Percentiles rank a stretch among this genome's conserved stretches.
Conservation (phyloP, 352 stramenopile species). For the Globisporangium perplexum region DNA sequence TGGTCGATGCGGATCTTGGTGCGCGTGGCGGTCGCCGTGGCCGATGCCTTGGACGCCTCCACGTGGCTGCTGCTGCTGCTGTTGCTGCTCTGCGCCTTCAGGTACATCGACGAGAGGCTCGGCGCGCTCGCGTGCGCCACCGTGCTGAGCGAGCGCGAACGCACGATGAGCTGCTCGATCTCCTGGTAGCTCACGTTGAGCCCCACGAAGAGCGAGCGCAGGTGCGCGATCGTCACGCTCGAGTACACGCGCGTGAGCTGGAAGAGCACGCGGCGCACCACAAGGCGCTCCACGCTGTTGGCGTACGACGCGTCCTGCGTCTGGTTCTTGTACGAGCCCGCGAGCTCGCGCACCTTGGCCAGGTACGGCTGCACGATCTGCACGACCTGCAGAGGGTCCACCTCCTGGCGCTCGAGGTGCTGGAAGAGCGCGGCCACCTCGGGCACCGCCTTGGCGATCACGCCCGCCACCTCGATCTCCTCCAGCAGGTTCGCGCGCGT, state of each 20-base stretch:
- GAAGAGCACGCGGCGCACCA: constrained; percentile 76
- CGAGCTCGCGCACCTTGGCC: constrained; percentile 27
- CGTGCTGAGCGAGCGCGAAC: constrained; percentile 62
- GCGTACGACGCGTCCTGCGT: constrained; percentile 48
- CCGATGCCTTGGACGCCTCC: constrained; percentile 48
- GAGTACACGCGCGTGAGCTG: constrained; percentile 86
- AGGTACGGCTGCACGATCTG: constrained; percentile 62
- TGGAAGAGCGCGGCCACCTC: constrained; percentile 62
- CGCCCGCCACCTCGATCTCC: constrained; percentile 79
- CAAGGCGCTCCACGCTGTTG: constrained; percentile 53
- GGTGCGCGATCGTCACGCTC: constrained; percentile 78
- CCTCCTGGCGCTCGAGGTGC: constrained; percentile 58
- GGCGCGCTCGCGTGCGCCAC: constrained; percentile 54
- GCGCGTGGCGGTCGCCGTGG: constrained; percentile 36
- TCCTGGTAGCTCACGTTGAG: constrained; percentile 67
- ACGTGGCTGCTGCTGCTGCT: constrained; percentile 20
- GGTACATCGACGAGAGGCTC: constrained; percentile 62
- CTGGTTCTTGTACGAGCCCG: constrained; percentile 17
- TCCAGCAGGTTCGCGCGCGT: constrained; percentile 90
- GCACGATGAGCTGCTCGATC: constrained; percentile 86
- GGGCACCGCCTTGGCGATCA: constrained; percentile 52
- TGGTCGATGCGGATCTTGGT: constrained; percentile 85
- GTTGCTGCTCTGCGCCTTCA: constrained; percentile 40
- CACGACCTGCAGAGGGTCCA: constrained; percentile 77
- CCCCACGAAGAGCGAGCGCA: constrained; percentile 84